A percentile compares a stretch with the other conserved stretches of the same genome.
phyloP scores from a whole-genome alignment of 176 grass and related monocot genomes.

The Musa itinerans region DNA sequence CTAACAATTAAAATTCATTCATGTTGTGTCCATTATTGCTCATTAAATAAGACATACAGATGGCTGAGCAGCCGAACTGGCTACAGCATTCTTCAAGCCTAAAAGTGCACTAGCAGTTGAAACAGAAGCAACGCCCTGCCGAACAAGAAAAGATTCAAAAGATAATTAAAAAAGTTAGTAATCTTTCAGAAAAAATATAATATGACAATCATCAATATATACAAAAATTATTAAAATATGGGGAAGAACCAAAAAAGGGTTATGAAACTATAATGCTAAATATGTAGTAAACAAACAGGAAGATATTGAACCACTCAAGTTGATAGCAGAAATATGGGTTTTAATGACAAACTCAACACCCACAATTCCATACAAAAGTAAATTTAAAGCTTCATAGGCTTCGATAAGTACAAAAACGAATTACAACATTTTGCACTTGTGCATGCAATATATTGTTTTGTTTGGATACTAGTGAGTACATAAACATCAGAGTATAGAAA shows the following conservation, averaged over 20 bases:
- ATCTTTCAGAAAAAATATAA: not conserved
- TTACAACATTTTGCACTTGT: too few species aligned
- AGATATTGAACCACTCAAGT: not conserved
- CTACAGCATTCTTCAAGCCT: constrained; percentile 54
- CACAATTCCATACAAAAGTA: not conserved
- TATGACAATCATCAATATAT: not conserved
- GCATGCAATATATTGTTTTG: too few species aligned
- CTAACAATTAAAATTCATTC: not conserved
- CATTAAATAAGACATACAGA: constrained; percentile 14
- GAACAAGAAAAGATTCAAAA: constrained; percentile 32
- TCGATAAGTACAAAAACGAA: not conserved
- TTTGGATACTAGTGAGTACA: too few species aligned
- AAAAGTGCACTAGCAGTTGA: constrained; percentile 43
- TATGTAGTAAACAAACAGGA: not conserved
- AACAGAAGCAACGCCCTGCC: constrained; percentile 68
- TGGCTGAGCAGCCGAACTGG: constrained; percentile 56
- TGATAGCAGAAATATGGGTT: not conserved
- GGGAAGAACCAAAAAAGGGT: not conserved
- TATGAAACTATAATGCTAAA: not conserved
- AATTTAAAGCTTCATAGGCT: not conserved
- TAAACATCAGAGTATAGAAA: too few species aligned
- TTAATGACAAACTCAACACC: not conserved
- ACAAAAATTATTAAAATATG: not conserved
- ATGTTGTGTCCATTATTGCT: not conserved
- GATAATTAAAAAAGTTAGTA: not conserved